Evolutionary conservation across 169 alveolate species (phyloP).

Genomic region (Cryptosporidium muris): DNA sequence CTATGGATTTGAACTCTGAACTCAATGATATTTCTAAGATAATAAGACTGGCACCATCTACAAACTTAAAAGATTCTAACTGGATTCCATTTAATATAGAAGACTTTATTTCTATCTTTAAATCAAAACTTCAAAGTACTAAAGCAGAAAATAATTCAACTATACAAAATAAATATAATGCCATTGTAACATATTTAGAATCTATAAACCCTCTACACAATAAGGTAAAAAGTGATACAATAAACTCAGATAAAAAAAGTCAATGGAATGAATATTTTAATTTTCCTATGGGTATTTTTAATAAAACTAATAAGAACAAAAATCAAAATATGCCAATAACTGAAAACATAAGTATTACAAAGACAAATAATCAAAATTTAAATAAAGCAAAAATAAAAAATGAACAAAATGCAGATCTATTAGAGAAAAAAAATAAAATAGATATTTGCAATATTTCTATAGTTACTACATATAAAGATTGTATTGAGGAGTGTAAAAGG

Average conservation of each 20-base stretch:
- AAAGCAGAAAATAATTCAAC: slow-evolving; percentile 6
- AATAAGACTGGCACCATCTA: not conserved
- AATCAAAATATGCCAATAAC: no score
- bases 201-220: not conserved
- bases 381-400: not conserved
- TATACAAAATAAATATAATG: slow-evolving; percentile 11
- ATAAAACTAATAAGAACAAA: no score
- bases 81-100: slow-evolving; percentile 54
- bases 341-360: no score
- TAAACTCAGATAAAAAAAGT: slow-evolving; percentile 4
- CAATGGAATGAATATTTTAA: no score
- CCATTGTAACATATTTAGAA: slow-evolving; percentile 5
- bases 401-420: slow-evolving; percentile 13
- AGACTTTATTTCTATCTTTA: slow-evolving; percentile 41
- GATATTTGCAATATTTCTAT: slow-evolving; percentile 44
- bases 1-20: not conserved
- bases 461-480: slow-evolving; percentile 27
- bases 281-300: no score
- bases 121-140: slow-evolving; percentile 25
- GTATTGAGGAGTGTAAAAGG: slow-evolving; percentile 45
- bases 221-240: not conserved
- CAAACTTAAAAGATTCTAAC: slow-evolving; percentile 1
- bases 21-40: slow-evolving; percentile 43
- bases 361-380: not conserved
- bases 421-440: no score